Percentiles rank a stretch among this genome's conserved stretches.
These are phyloP conservation scores for Fusarium miscanthi DNA, from an alignment of 2,329 filamentous ascomycete genomes.

Conservation along the genomic window DNA sequence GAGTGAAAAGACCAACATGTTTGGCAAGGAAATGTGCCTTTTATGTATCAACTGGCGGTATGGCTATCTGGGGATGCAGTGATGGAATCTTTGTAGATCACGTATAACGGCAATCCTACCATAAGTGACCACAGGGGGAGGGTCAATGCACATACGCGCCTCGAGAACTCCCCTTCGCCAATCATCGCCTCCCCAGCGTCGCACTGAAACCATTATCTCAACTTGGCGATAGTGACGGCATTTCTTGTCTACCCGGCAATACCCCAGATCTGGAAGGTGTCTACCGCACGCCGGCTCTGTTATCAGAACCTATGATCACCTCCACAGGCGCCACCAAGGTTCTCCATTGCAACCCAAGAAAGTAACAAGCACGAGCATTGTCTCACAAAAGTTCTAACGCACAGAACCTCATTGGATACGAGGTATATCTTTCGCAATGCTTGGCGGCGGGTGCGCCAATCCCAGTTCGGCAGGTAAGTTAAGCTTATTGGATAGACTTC, in stretches of 20 bases:
- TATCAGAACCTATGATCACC: neutral
- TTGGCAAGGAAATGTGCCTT: rapidly evolving
- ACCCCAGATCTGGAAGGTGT: constrained; percentile 31
- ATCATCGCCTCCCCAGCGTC: neutral
- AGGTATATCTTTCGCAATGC: neutral
- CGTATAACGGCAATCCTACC: neutral
- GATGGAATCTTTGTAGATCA: neutral
- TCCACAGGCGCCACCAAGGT: neutral
- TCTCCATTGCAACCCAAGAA: neutral
- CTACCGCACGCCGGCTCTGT: neutral
- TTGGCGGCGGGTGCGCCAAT: constrained; percentile 5
- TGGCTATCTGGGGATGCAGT: neutral
- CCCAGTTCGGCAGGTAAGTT: constrained; percentile 16
- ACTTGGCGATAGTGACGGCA: constrained; percentile 27
- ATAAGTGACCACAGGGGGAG: neutral
- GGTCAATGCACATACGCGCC: neutral
- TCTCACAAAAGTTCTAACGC: constrained; percentile 21
- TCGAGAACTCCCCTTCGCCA: neutral
- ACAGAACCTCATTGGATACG: neutral
- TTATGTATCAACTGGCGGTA: neutral
- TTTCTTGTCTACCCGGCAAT: neutral
- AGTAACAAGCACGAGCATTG: neutral
- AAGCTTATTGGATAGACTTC: constrained; percentile 16
- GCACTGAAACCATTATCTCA: constrained; percentile 6
- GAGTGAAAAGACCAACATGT: neutral